Base-by-base conservation (phyloP, 2,329 filamentous ascomycete genomes). In the Botryosphaeria dothidea region DNA sequence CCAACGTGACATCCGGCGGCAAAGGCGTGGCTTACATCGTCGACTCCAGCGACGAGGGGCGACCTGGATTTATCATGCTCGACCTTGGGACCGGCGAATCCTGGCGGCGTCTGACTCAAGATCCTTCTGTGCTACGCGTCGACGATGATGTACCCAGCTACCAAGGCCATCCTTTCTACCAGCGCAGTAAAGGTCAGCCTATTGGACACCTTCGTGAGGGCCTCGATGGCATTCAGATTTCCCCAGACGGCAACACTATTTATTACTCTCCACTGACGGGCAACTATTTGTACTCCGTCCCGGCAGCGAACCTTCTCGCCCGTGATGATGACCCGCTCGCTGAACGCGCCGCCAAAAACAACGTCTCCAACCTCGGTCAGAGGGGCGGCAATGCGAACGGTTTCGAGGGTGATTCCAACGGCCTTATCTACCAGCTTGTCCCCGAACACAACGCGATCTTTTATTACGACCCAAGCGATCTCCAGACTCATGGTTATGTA, bases 11-110 rank as follows among this genome's bases (percentile, higher is more conserved):
- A 0, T 65, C 73, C n/a, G 77, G 75, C 5, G 80, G 81, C 11
- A 67, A 77, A 41, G 82, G 82, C 17, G 69, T 84, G 11, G 82
- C 81, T 1, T 85, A 85, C 70, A 83, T 85, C 67, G 83, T 82
- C 36, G 83, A 85, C 70, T 81, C 78, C 64, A 80, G 77, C 65
- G 69, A 73, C 54, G 79, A 83, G 71, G 71, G 71, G 2, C 78
- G 78, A 38, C 84, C 83, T 36, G 83, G 79, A 3, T 78, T 85
- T 65, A 77, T 85, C 62, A 73, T 83, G 11, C 80, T 82, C 31
- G 83, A 85, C 66, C 79, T 84, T 11, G 80, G 79, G 11, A 80
- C 79, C 0, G 81, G 80, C 1, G 73, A 81, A 65, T 78, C 77
- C 64, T 85, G 82, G 82, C 73, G 82, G 1, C 81, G 83, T 64